Base-by-base conservation (phyloP, 2,329 filamentous ascomycete species). In the Aureobasidium sp. region DNA sequence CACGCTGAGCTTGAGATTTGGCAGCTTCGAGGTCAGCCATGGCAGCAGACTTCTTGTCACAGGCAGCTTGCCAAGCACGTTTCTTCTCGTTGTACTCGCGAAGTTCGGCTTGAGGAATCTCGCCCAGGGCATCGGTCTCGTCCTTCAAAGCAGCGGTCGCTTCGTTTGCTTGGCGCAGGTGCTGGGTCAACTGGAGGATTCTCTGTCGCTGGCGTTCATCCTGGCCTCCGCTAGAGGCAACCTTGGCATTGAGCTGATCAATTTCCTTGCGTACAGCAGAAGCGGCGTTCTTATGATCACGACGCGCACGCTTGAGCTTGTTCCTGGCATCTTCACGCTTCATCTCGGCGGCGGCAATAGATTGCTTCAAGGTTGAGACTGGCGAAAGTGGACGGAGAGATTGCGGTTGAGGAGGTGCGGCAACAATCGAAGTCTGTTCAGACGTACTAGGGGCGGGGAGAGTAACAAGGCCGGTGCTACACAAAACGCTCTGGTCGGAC, bases 131-230 rank as follows among this genome's bases (percentile, higher is more conserved):
- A 67, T 85, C 86, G 16, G 89, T 81, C 63, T 90, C 80, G 10
- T 74, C 70, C 62, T 81, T 77, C 29, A 89, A 75, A 50, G 79
- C 77, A 47, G 77, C 74, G 34, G 81, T 79, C 37, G 86, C 86
- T 67, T 86, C 84, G 66, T 87, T 84, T 5, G 84, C 84, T 71
- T 86, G 88, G 62, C 85, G 84, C 73, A 88, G 87, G 71, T 89
- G 87, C 61, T 88, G 88, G 61, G 83, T 85, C 70, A 90, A 86
- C 72, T 92, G 89, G 64, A 86, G 82, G 49, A 89, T 84, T 72
- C 90, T 89, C 70, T 90, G 87, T 66, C 84, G 82, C 67, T 87
- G 82, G 70, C 89, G 87, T 69, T 92, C 89, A 72, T 93, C 89
- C 66, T 85, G 86, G 63, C 86, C 86, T 64, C 88, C 88, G 37